Percentiles rank a stretch among this genome's conserved stretches.
Evolutionary conservation across 768 basidiomycete species (phyloP).

Genomic region (Boletus bicolor): DNA sequence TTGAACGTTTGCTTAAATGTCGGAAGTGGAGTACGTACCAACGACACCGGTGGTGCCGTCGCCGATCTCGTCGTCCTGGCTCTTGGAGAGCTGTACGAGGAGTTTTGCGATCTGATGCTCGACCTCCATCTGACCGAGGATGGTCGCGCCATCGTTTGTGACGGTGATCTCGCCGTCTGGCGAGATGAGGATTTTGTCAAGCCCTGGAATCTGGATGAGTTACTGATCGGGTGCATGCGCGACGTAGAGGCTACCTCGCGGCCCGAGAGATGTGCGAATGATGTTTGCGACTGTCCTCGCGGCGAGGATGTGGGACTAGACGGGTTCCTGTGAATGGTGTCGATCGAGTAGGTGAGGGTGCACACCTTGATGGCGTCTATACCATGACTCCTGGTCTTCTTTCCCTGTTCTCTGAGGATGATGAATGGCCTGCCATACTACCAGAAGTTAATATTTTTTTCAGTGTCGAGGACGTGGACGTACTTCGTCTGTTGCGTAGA

Average conservation of each 20-base stretch:
- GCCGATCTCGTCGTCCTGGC: slow-evolving; percentile 99
- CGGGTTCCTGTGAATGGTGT: slow-evolving; percentile 7
- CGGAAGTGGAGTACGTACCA: slow-evolving; percentile 54
- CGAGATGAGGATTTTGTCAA: slow-evolving; percentile 93
- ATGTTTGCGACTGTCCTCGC: slow-evolving; percentile 93
- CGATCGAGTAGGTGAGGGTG: neutral
- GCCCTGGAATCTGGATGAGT: slow-evolving; percentile 47
- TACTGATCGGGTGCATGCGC: slow-evolving; percentile 8
- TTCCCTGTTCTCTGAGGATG: slow-evolving; percentile 90
- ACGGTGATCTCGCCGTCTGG: slow-evolving; percentile 99
- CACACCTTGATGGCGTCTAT: slow-evolving; percentile 91
- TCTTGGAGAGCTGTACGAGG: slow-evolving; percentile 93
- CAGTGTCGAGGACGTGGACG: neutral
- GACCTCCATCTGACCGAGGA: slow-evolving; percentile 97
- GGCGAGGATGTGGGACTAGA: slow-evolving; percentile 90
- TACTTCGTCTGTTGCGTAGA: slow-evolving; percentile 88
- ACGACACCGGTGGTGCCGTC: slow-evolving; percentile 99
- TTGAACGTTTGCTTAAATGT: slow-evolving; percentile 4
- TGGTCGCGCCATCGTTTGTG: slow-evolving; percentile 98
- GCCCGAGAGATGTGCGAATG: slow-evolving; percentile 91
- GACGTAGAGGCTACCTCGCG: slow-evolving; percentile 61
- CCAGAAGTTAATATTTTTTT: slow-evolving; percentile 8
- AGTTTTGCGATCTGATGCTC: slow-evolving; percentile 99
- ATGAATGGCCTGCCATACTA: slow-evolving; percentile 97
- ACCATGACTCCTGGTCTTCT: slow-evolving; percentile 89